Base-by-base conservation (phyloP, 2,329 filamentous ascomycete species). In the Trichoderma sp. region DNA sequence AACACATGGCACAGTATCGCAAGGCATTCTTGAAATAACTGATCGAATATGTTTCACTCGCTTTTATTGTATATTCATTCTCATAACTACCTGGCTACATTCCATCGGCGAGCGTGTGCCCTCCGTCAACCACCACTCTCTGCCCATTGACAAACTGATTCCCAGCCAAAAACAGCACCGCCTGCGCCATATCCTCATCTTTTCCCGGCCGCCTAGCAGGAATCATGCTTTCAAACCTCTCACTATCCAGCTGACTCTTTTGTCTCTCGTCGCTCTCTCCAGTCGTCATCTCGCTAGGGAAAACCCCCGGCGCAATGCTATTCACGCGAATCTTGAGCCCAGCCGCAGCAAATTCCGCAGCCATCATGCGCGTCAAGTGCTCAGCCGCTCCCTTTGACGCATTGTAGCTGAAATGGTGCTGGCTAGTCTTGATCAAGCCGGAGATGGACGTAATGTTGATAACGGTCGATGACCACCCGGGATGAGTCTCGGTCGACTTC, bases 211-310 rank as follows among this genome's bases (percentile, higher is more conserved):
- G 81, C 0, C 83, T 84, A 18, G 92, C 80, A 0, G 91, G 90
- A 54, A 92, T 87, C 13, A 88, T 80, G 26, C 8, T 32, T 43
- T 67, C 55, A 73, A 89, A 90, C 66, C 83, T 83, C 18, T 87
- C 84, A 73, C 83, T 82, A 43, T 84, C 84, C 37, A 88, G 83
- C 68, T 86, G 80, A 73, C 90, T 84, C 79, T 90, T 92, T 71
- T 87, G 85, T 37, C 75, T 75, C 21, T 80, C 79, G 21, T 83
- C 80, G 32, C 82, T 84, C 14, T 78, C 81, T 3, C 77, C 77
- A 1, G 87, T 85, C 49, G 89, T 90, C 90, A 92, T 92, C 85
- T 92, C 91, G 75, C 89, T 90, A 21, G 89, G 90, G 73, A 87
- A 86, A 32, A 91, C 84, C 39, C 91, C 91, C 0, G 91, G 91